Evolutionary conservation across 495 filamentous ascomycete genomes (phyloP).

Genomic region (Talaromyces proteolyticus): DNA sequence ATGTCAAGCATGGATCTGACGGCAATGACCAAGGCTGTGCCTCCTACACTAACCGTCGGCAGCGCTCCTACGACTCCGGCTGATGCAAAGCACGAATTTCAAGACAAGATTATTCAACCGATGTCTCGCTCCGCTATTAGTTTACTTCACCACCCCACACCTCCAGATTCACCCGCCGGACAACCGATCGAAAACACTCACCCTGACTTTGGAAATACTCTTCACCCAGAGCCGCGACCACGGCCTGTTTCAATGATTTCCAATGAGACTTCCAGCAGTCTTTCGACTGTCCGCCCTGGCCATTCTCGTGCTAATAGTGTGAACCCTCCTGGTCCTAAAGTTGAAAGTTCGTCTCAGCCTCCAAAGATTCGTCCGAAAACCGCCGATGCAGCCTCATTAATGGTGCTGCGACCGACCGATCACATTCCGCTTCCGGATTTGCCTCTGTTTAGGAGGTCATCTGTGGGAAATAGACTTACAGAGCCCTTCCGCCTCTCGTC

Average conservation of each 20-base stretch:
- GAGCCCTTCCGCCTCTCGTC: neutral
- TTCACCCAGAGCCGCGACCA: constrained; percentile 62
- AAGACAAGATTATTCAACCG: constrained; percentile 26
- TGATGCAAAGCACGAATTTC: constrained; percentile 24
- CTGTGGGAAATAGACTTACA: neutral
- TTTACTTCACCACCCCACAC: constrained; percentile 20
- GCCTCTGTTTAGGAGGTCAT: neutral
- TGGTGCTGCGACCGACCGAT: neutral
- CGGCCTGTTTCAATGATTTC: constrained; percentile 69
- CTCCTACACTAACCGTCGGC: constrained; percentile 38
- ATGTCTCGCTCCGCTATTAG: constrained; percentile 29
- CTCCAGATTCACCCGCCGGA: constrained; percentile 30
- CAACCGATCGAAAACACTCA: constrained; percentile 20
- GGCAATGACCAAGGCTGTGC: constrained; percentile 57
- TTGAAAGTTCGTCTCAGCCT: constrained; percentile 6
- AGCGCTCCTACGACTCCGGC: constrained; percentile 70
- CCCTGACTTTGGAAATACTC: constrained; percentile 51
- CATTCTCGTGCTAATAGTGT: constrained; percentile 18
- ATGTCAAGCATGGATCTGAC: constrained; percentile 80
- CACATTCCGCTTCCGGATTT: neutral
- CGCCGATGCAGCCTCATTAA: constrained; percentile 40
- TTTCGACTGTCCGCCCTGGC: constrained; percentile 44
- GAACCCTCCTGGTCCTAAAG: constrained; percentile 21
- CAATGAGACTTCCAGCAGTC: constrained; percentile 64
- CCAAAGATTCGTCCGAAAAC: constrained; percentile 32